Evolutionary conservation across 495 filamentous ascomycete genomes (phyloP), one percentile per base, ranked within the genome.

Genomic region (Talaromyces stipitatus): DNA sequence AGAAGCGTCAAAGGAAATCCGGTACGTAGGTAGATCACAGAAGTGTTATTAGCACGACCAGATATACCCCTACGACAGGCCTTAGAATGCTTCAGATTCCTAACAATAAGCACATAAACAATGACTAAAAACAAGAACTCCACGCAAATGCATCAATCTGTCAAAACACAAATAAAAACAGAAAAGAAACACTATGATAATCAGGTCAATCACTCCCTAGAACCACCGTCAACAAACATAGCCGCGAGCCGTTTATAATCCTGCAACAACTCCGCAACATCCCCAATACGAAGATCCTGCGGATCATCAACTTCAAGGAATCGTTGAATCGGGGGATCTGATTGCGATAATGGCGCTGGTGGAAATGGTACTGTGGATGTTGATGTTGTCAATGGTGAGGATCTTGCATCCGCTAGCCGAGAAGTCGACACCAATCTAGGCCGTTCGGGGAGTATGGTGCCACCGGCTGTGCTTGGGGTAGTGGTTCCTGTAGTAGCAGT

Each of bases 171-270:
- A 41, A 16, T 16, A 16, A 20, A 14, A 41, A 18, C 9, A 41
- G 16, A 41, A 41, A 16, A 2, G 36, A 41, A 20, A 41, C n/a
- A 9, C 3, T 20, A 14, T n/a, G n/a, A 41, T 41, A 41, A 18
- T 9, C 4, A 24, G 22, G 4, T 48, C 45, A 26, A 26, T 48
- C 45, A 48, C 45, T 48, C 45, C 22, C 51, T 57, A n/a, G 43
- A 45, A 20, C 20, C 36, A 4, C 54, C 14, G 28, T 32, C 23
- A 55, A 30, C 26, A 36, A 78, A 50, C 9, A 59, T 61, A 33
- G 68, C 60, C 3, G 89, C 90, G 11, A 99, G 72, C 50, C 92
- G 75, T 60, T 91, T 85, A 68, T 97, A 99, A 70, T 97, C 94
- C 62, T 82, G 82, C 53, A 99, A 71, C 58, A 99, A 65, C 56